Conservation (phyloP, 2,329 filamentous ascomycete species). For the Fusarium succisae region DNA sequence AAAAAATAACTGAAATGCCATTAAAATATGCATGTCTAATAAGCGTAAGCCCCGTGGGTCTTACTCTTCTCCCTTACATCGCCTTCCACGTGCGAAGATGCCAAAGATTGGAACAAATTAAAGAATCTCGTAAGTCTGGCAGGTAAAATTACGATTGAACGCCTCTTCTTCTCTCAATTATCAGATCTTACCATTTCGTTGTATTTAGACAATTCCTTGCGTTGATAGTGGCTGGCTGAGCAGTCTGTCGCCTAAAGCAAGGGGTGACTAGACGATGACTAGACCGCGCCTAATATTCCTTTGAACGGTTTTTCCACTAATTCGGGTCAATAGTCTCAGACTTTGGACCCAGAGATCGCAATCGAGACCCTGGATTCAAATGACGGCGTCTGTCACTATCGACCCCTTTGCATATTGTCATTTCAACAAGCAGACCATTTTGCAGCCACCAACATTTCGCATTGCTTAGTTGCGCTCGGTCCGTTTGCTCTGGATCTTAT, state of each 20-base stretch:
- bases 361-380: not conserved
- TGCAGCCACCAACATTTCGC: not conserved
- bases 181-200: not conserved
- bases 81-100: not conserved
- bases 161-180: fast-evolving
- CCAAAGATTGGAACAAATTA: fast-evolving
- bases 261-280: not conserved
- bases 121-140: fast-evolving
- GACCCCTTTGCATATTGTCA: not conserved
- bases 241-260: not conserved
- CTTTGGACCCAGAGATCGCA: not conserved
- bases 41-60: not conserved
- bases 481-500: not conserved
- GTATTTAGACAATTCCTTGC: not conserved
- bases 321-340: not conserved
- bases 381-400: not conserved
- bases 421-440: not conserved
- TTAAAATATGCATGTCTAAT: not conserved
- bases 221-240: not conserved
- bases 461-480: not conserved
- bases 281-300: not conserved
- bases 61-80: not conserved
- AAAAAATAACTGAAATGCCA: not conserved
- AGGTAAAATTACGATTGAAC: not conserved
- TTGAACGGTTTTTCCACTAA: not conserved